Base-by-base conservation (phyloP, 2,329 filamentous ascomycete genomes). In the Hypoxylon sp. region DNA sequence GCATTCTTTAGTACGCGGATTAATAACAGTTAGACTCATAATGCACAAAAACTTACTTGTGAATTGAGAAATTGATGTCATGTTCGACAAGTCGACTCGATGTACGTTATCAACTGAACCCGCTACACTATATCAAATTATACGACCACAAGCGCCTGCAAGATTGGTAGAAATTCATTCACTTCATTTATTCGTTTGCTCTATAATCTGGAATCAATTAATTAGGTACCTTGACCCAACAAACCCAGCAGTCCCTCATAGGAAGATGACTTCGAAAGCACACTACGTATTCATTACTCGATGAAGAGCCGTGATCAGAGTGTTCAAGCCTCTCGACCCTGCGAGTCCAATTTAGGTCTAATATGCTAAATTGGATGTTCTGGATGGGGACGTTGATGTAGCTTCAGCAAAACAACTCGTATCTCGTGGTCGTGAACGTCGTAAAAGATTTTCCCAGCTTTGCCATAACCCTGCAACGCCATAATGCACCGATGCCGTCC, bases 391-490 rank as follows among this genome's bases (percentile, higher is more conserved):
- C 49, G 45, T 42, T 24, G 33, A 50, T 50, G 44, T 48, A 18
- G 26, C 45, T n/a, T 58, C 45, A 33, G 12, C 38, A 51, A 36
- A 49, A 38, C 22, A 54, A 45, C 49, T 53, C 52, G 57, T 62
- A 40, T 40, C 52, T 61, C 58, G 36, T 65, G 30, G 48, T 65
- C 63, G 42, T 65, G 38, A 57, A 65, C 40, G 22, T 65, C 63
- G 48, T 65, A 30, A 61, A 44, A 5, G 32, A 49, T 44, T 68
- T 59, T 54, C 26, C 58, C 24, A 44, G 32, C 40, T 53, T 65
- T 40, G n/a, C 48, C 46, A n/a, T 9, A 58, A 57, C 46, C 61
- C 50, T 58, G 45, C 38, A 68, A 68, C 65, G 65, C 65, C 65
- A 26, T 45, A 64, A 64, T 64, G 60, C 53, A 53, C 26, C 51